Conservation (phyloP, 1,284 basidiomycete species). For the Pholiota adiposa region DNA sequence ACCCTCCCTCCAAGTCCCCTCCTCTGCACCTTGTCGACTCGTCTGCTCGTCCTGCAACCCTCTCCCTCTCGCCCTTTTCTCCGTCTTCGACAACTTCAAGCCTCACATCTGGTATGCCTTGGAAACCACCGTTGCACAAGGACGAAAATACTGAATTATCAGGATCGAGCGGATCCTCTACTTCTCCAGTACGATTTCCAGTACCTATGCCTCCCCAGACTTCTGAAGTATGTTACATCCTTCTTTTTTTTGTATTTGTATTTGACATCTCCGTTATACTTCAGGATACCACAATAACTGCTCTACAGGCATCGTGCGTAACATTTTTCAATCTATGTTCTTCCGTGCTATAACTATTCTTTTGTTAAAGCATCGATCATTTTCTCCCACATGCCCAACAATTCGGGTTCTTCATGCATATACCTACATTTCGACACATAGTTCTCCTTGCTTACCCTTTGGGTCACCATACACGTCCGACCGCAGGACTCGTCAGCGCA, state of each 20-base stretch:
- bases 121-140: slow-evolving; percentile 37
- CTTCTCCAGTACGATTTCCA: slow-evolving; percentile 36
- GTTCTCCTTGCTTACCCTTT: slow-evolving; percentile 40
- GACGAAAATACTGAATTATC: slow-evolving; percentile 40
- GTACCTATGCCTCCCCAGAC: slow-evolving; percentile 37
- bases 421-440: slow-evolving; percentile 42
- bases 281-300: slow-evolving; percentile 41
- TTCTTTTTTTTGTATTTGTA: background rate
- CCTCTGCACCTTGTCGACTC: slow-evolving; percentile 38
- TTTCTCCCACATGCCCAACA: slow-evolving; percentile 46
- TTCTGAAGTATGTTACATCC: slow-evolving; percentile 34
- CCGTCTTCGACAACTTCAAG: slow-evolving; percentile 45
- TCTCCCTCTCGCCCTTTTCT: slow-evolving; percentile 42
- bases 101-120: slow-evolving; percentile 44
- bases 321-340: background rate
- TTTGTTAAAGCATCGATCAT: slow-evolving; percentile 38
- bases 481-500: slow-evolving; percentile 49
- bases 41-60: slow-evolving; percentile 22
- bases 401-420: slow-evolving; percentile 54
- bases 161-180: slow-evolving; percentile 42
- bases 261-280: slow-evolving; percentile 3
- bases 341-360: slow-evolving; percentile 13
- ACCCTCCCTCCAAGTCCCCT: slow-evolving; percentile 35
- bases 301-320: slow-evolving; percentile 43
- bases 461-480: slow-evolving; percentile 46